Percentiles rank a stretch among this genome's conserved stretches.
These are phyloP conservation scores for Cruciata laevipes DNA, from an alignment of 257 asterid genomes.

Conservation along the genomic window DNA sequence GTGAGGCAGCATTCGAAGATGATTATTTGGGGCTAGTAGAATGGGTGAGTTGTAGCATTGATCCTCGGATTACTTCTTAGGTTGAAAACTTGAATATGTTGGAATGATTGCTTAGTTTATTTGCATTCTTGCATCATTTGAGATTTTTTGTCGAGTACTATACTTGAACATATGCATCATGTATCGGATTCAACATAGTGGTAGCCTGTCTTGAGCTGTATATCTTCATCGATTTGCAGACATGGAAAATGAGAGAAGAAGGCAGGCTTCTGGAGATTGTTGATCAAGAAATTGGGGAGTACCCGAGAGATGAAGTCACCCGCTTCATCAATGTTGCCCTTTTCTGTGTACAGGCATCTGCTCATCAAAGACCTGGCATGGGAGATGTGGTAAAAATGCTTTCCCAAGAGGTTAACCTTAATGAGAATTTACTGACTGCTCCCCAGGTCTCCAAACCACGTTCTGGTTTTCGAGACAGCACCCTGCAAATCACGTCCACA, in stretches of 20 bases:
- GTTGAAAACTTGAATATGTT: neutral
- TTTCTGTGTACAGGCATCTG: constrained; percentile 66
- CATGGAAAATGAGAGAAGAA: constrained; percentile 66
- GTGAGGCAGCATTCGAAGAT: constrained; percentile 60
- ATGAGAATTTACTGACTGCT: constrained; percentile 44
- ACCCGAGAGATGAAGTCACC: constrained; percentile 37
- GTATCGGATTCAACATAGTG: neutral
- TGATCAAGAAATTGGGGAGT: constrained; percentile 52
- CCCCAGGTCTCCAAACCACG: constrained; percentile 52
- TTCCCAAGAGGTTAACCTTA: constrained; percentile 47
- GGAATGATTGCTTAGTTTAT: too few species aligned
- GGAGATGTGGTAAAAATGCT: constrained; percentile 71
- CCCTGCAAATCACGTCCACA: constrained; percentile 27
- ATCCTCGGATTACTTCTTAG: neutral
- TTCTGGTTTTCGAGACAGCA: constrained; percentile 13
- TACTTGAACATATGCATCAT: neutral
- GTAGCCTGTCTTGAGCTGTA: neutral
- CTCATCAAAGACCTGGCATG: constrained; percentile 74
- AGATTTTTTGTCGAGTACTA: neutral
- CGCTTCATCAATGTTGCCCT: constrained; percentile 61
- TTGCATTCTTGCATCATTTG: neutral
- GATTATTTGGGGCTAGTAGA: constrained; percentile 51
- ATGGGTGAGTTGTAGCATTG: constrained; percentile 44
- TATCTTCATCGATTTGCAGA: constrained; percentile 24
- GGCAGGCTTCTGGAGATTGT: constrained; percentile 51